phyloP scores from a whole-genome alignment of 2,329 filamentous ascomycete species.

The Botryotinia calthae region DNA sequence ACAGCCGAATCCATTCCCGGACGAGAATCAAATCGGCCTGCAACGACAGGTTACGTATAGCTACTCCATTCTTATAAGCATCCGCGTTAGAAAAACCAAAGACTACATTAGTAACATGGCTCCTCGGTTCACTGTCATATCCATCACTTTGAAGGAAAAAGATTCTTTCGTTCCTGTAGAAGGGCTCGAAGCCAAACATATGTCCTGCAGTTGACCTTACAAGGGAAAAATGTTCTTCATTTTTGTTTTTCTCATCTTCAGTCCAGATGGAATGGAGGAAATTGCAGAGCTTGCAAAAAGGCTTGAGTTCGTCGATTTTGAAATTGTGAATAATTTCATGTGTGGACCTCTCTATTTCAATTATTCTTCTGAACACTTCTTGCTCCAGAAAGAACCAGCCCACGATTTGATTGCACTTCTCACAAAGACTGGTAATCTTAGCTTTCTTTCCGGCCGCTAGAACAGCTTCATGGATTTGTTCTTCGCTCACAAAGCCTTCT shows the following conservation, averaged over 20 bases:
- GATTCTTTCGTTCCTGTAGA: too few species aligned
- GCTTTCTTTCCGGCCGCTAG: not conserved
- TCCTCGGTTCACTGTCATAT: rapidly evolving
- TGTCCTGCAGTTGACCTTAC: not conserved
- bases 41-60: rapidly evolving
- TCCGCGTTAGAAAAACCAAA: not conserved
- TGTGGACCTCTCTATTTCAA: rapidly evolving
- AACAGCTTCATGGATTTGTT: not conserved
- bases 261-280: rapidly evolving
- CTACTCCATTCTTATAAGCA: not conserved
- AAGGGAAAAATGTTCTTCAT: not conserved
- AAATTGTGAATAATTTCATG: rapidly evolving
- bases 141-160: not conserved
- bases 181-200: too few species aligned
- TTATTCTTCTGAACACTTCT: not conserved
- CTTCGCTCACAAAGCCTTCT: too few species aligned
- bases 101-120: rapidly evolving
- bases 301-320: rapidly evolving
- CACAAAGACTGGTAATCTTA: rapidly evolving
- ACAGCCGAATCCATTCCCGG: not conserved
- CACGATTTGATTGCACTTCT: not conserved
- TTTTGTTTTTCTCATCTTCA: rapidly evolving
- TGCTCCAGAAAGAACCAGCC: not conserved
- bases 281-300: not conserved
- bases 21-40: not conserved